A percentile compares a stretch with the other conserved stretches of the same genome.
Conservation (phyloP, 176 grass and related monocot species). For the Tuctoria greenei region DNA sequence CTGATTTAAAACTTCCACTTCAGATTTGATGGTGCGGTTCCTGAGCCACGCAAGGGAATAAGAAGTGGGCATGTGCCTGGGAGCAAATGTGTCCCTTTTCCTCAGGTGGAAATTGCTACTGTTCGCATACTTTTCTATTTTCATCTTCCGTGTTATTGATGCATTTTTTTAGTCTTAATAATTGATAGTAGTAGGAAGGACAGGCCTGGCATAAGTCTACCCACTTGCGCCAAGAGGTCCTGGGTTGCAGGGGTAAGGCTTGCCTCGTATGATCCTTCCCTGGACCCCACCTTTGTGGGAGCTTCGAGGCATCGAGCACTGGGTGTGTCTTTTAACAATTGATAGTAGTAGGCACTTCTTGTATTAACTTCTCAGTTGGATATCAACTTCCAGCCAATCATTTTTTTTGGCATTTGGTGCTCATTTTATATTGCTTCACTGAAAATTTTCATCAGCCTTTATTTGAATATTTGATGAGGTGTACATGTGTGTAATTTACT, state of each 20-base stretch:
- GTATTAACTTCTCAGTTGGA: slow-evolving; percentile 12
- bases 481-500: too few relatives aligned
- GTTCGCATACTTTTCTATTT: not conserved
- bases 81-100: slow-evolving; percentile 92
- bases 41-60: slow-evolving; percentile 93
- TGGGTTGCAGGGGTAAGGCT: too few relatives aligned
- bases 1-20: slow-evolving; percentile 40
- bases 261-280: too few relatives aligned
- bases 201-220: too few relatives aligned
- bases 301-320: too few relatives aligned
- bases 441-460: not conserved
- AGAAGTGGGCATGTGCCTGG: slow-evolving; percentile 88
- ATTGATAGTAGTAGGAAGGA: not conserved
- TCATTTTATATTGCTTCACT: slow-evolving; percentile 1
- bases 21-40: slow-evolving; percentile 87
- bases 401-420: not conserved
- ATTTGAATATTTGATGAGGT: not conserved
- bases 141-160: slow-evolving; percentile 7
- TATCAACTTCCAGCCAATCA: slow-evolving; percentile 14
- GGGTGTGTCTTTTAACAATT: too few relatives aligned
- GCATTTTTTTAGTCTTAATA: not conserved
- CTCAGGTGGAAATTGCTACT: slow-evolving; percentile 52
- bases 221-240: too few relatives aligned
- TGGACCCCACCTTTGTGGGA: too few relatives aligned
- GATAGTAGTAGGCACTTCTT: not conserved